Evolutionary conservation across 139 green algal species (phyloP).

Genomic region (Raphidocelis subcapitata): DNA sequence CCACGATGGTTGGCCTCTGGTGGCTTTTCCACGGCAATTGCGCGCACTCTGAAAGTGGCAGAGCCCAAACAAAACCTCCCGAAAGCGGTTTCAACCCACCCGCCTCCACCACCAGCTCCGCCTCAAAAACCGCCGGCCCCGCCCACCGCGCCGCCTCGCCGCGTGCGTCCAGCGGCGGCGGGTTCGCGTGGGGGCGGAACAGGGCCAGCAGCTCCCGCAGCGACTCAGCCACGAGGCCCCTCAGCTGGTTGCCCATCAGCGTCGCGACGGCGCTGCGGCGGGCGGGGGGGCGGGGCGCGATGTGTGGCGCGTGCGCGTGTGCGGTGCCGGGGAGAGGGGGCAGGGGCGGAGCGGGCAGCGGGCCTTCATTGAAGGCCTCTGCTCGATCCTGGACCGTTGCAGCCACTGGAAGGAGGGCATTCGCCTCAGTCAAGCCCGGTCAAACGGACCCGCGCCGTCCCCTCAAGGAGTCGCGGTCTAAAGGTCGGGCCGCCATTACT

Average conservation of each 20-base stretch:
- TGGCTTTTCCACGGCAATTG: neutral
- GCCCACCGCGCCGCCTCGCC: slow-evolving; percentile 51
- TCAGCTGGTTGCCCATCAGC: slow-evolving; percentile 74
- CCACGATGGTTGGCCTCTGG: neutral
- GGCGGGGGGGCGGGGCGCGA: too few species aligned
- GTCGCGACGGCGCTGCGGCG: slow-evolving; percentile 48
- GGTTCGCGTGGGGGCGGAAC: slow-evolving; percentile 46
- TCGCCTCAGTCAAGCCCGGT: too few species aligned
- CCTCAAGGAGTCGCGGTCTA: too few species aligned
- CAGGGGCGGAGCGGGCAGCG: too few species aligned
- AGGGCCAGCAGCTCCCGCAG: slow-evolving; percentile 54
- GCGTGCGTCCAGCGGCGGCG: slow-evolving; percentile 47
- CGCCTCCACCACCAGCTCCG: slow-evolving; percentile 51
- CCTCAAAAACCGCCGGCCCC: slow-evolving; percentile 48
- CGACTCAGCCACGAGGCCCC: slow-evolving; percentile 44
- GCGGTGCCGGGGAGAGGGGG: too few species aligned
- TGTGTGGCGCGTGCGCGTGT: too few species aligned
- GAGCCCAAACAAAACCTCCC: too few species aligned
- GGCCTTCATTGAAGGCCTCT: too few species aligned
- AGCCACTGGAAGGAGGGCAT: too few species aligned
- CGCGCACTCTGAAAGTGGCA: neutral
- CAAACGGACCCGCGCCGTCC: too few species aligned
- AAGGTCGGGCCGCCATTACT: too few species aligned
- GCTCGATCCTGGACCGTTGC: too few species aligned
- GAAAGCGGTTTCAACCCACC: slow-evolving; percentile 15